phyloP scores from a whole-genome alignment of 345 rosid species.

The Camelina hispida region DNA sequence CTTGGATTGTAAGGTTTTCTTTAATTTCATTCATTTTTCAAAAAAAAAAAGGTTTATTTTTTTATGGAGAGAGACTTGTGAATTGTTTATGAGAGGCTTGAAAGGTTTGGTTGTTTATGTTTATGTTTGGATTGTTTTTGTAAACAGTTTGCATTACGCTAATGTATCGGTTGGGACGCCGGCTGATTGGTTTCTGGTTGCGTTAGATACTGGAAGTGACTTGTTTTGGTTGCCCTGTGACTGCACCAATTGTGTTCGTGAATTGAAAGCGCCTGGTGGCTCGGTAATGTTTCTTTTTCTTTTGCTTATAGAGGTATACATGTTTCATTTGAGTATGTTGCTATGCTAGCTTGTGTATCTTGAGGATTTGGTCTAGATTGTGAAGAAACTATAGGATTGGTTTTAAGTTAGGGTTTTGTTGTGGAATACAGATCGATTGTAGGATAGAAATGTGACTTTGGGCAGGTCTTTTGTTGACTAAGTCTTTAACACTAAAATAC shows the following conservation, averaged over 20 bases:
- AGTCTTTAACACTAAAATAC: slow-evolving; percentile 2
- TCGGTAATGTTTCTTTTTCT: slow-evolving; percentile 43
- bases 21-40: neutral
- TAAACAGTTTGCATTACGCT: slow-evolving; percentile 82
- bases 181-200: slow-evolving; percentile 70
- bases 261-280: slow-evolving; percentile 47
- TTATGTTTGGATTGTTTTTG: neutral
- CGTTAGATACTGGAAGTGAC: slow-evolving; percentile 94
- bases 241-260: slow-evolving; percentile 61
- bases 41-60: neutral
- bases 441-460: neutral
- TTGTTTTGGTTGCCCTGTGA: slow-evolving; percentile 97
- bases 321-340: slow-evolving; percentile 1
- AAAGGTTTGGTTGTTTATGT: neutral
- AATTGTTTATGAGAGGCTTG: neutral
- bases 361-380: neutral
- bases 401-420: neutral
- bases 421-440: neutral
- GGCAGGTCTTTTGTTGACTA: slow-evolving; percentile 22
- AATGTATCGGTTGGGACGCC: slow-evolving; percentile 86
- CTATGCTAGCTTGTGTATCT: neutral
- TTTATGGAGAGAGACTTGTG: neutral
- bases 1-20: slow-evolving; percentile 75
- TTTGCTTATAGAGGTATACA: neutral
- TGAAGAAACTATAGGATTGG: neutral